Evolutionary conservation across 1,284 basidiomycete species (phyloP).

Genomic region (Microbotryum violaceum): DNA sequence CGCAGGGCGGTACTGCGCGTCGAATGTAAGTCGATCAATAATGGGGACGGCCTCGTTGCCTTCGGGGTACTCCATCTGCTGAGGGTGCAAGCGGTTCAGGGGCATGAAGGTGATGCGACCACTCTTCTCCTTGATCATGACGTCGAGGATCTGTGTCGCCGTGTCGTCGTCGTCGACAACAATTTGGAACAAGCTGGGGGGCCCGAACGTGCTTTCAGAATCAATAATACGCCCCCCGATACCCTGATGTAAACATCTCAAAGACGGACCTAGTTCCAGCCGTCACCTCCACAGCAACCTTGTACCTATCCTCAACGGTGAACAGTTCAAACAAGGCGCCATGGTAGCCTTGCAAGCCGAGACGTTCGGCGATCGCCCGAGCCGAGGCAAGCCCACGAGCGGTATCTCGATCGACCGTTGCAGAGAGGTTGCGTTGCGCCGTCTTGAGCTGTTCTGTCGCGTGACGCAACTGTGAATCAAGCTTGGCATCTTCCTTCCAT

Average conservation of each 20-base stretch:
- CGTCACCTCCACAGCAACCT: conserved; percentile 85
- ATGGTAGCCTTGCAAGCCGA: conserved; percentile 67
- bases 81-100: conserved; percentile 86
- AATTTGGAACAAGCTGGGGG: conserved; percentile 79
- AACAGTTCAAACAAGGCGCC: conserved; percentile 93
- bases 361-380: conserved; percentile 65
- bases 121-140: conserved; percentile 84
- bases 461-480: conserved; percentile 65
- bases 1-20: conserved; percentile 64
- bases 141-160: conserved; percentile 74
- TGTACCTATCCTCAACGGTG: conserved; percentile 85
- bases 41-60: conserved; percentile 77
- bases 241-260: not conserved
- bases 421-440: conserved; percentile 68
- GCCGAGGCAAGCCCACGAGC: conserved; percentile 60
- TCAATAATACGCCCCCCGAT: not conserved
- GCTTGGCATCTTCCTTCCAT: conserved; percentile 90
- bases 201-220: not conserved
- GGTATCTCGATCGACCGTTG: conserved; percentile 97
- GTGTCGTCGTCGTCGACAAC: conserved; percentile 95
- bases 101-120: conserved; percentile 98
- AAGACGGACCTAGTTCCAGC: conserved; percentile 73
- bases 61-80: conserved; percentile 54
- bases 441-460: conserved; percentile 71
- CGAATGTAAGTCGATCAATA: conserved; percentile 68